Percentiles rank a stretch among this genome's conserved stretches.
Evolutionary conservation across 2,329 filamentous ascomycete genomes (phyloP).

Genomic region (Claviceps africana): DNA sequence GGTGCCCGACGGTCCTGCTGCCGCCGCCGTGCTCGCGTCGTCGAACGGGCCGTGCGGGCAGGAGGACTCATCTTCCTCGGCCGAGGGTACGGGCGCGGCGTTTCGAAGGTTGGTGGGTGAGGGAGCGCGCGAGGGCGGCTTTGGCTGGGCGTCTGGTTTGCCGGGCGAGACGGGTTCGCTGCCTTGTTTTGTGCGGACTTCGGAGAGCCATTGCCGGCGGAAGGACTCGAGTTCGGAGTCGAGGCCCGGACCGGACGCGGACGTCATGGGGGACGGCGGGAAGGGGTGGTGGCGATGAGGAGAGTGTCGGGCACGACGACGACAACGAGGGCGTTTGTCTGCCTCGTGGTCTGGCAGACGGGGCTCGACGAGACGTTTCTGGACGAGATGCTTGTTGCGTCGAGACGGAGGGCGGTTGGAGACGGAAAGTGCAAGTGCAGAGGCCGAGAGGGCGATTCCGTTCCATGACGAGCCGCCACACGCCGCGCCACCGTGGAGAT

Average conservation of each 20-base stretch:
- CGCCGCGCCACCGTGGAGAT: too few relatives aligned
- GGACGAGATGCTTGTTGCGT: too few relatives aligned
- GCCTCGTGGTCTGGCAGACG: too few relatives aligned
- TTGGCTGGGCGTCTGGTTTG: background rate
- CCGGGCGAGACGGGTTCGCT: background rate
- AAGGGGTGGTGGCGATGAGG: too few relatives aligned
- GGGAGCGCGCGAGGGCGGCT: background rate
- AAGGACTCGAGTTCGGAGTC: conserved; percentile 73
- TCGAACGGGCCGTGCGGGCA: conserved; percentile 8
- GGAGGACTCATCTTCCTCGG: conserved; percentile 5
- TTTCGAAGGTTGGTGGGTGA: background rate
- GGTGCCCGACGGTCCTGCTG: conserved; percentile 4
- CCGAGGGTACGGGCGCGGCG: background rate
- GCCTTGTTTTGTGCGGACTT: conserved; percentile 40
- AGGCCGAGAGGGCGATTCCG: too few relatives aligned
- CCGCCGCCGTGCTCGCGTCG: conserved; percentile 4
- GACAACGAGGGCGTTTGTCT: too few relatives aligned
- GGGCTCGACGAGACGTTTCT: too few relatives aligned
- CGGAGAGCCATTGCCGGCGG: conserved; percentile 71
- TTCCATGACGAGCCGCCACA: too few relatives aligned
- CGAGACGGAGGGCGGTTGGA: too few relatives aligned
- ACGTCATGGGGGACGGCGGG: too few relatives aligned
- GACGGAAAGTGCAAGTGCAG: too few relatives aligned
- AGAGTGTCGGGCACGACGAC: too few relatives aligned
- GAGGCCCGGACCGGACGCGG: conserved; percentile 13